phyloP scores from a whole-genome alignment of 495 filamentous ascomycete species.

The Aspergillus sclerotiicarbonarius region DNA sequence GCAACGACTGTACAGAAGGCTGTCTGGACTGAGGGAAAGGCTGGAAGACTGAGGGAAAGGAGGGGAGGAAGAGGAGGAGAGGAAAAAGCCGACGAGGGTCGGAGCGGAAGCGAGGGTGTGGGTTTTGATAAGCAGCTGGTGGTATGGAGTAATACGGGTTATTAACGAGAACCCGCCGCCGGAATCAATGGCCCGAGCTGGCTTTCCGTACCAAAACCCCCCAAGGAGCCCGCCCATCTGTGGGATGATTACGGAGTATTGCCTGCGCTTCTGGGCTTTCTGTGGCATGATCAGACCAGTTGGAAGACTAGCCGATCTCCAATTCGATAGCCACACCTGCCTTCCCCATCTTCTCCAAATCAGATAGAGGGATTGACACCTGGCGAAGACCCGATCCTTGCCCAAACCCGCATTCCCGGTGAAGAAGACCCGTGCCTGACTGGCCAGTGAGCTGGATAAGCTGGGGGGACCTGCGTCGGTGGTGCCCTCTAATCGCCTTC shows the following conservation, averaged over 20 bases:
- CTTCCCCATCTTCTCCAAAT: conserved; percentile 10
- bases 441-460: conserved; percentile 4
- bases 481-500: not conserved
- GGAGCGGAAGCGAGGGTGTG: conserved; percentile 19
- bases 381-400: conserved; percentile 28
- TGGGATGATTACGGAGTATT: too few relatives aligned
- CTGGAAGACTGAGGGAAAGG: conserved; percentile 13
- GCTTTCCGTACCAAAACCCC: not conserved
- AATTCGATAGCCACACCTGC: not conserved
- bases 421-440: conserved; percentile 20
- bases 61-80: conserved; percentile 16
- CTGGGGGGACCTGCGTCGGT: not conserved
- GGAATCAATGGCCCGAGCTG: not conserved
- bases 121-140: conserved; percentile 15
- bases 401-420: conserved; percentile 30
- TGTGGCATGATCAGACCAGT: not conserved
- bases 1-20: conserved; percentile 14
- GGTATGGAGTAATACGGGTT: conserved; percentile 3
- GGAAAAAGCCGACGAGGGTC: conserved; percentile 12
- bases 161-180: conserved; percentile 7
- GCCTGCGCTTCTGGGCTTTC: not conserved
- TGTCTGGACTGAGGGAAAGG: conserved; percentile 16
- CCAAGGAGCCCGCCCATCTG: too few relatives aligned
- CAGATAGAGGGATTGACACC: conserved; percentile 1
- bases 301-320: not conserved